Conservation (phyloP, 202 grass and related monocot species). For the Setaria italica region DNA sequence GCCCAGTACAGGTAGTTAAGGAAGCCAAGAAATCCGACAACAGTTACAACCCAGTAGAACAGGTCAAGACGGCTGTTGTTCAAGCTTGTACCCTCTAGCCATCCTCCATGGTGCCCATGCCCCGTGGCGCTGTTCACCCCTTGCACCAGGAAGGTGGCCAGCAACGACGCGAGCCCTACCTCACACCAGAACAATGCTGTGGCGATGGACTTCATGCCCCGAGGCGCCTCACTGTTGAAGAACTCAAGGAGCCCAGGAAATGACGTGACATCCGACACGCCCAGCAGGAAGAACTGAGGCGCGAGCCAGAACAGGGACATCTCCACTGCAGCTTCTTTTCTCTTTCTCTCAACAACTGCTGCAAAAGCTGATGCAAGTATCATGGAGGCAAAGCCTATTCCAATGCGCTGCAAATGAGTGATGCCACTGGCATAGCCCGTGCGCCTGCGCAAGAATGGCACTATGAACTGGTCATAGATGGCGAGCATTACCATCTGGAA, state of each 20-base stretch:
- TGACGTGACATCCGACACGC: slow-evolving; percentile 65
- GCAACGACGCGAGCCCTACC: slow-evolving; percentile 53
- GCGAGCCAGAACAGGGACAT: slow-evolving; percentile 79
- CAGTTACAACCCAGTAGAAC: slow-evolving; percentile 75
- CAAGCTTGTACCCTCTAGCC: slow-evolving; percentile 76
- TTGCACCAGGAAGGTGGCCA: slow-evolving; percentile 67
- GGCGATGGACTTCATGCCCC: slow-evolving; percentile 75
- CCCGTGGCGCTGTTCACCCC: slow-evolving; percentile 67
- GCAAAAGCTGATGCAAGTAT: slow-evolving; percentile 55
- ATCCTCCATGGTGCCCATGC: slow-evolving; percentile 47
- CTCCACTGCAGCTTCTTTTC: slow-evolving; percentile 45
- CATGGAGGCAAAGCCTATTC: slow-evolving; percentile 59
- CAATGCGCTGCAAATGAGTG: slow-evolving; percentile 69
- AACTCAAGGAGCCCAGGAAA: slow-evolving; percentile 82
- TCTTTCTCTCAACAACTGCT: slow-evolving; percentile 64
- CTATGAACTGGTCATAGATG: slow-evolving; percentile 64
- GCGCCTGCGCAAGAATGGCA: slow-evolving; percentile 57
- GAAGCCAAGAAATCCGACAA: slow-evolving; percentile 59
- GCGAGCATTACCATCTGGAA: slow-evolving; percentile 70
- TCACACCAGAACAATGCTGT: slow-evolving; percentile 68
- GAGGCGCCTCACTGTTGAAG: slow-evolving; percentile 75
- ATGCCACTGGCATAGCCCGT: slow-evolving; percentile 65
- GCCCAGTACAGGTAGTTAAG: slow-evolving; percentile 81
- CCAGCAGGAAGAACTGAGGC: slow-evolving; percentile 66
- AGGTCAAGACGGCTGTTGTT: slow-evolving; percentile 73